These are phyloP conservation scores for Rubus parviflorus DNA, from an alignment of 306 rosid species.

Conservation along the genomic window DNA sequence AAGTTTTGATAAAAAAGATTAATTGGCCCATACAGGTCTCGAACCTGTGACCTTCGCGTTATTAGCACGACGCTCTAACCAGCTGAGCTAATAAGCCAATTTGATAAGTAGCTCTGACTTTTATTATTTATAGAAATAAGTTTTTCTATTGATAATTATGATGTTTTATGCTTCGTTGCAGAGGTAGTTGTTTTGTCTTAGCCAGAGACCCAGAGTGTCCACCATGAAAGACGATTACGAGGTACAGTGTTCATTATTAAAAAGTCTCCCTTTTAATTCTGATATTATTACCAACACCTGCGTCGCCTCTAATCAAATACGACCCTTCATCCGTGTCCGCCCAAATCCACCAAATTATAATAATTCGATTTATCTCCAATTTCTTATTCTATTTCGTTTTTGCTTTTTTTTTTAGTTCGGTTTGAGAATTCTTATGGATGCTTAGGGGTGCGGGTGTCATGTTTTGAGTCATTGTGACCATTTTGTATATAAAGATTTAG, in stretches of 20 bases:
- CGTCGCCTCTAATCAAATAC: not conserved
- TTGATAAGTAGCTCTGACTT: rapidly evolving
- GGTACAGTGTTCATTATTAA: conserved; percentile 31
- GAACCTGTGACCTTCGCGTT: conserved; percentile 76
- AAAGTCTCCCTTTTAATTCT: not conserved
- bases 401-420: not conserved
- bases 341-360: conserved; percentile 7
- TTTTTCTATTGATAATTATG: too few relatives aligned
- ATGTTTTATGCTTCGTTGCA: not conserved
- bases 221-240: conserved; percentile 63
- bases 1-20: too few relatives aligned
- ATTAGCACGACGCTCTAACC: conserved; percentile 83
- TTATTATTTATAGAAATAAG: too few relatives aligned
- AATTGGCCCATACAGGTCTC: conserved; percentile 63
- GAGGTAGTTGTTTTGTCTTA: not conserved
- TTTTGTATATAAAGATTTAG: not conserved
- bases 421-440: not conserved
- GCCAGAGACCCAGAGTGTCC: not conserved
- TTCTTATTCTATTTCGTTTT: not conserved
- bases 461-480: not conserved
- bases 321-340: not conserved
- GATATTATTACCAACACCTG: not conserved
- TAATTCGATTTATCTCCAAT: not conserved
- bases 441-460: not conserved
- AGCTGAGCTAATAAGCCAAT: conserved; percentile 60